These are phyloP conservation scores for Beauveria brongniartii DNA, from an alignment of 2,329 filamentous ascomycete species.

Conservation along the genomic window DNA sequence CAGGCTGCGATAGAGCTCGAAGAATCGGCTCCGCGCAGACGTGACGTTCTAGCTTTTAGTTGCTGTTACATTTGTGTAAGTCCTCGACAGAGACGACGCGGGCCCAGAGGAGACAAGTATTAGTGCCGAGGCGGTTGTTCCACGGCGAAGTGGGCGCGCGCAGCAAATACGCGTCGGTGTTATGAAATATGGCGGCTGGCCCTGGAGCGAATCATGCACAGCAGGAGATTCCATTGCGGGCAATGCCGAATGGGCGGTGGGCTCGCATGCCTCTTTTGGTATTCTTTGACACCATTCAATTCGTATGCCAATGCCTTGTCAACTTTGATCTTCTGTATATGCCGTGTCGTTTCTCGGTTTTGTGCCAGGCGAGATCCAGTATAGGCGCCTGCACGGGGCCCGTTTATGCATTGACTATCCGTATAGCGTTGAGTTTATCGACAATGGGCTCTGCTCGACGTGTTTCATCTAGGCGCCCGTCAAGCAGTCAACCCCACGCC, in stretches of 20 bases:
- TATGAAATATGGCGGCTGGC: neutral
- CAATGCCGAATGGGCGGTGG: constrained; percentile 6
- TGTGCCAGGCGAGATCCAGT: neutral
- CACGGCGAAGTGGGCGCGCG: neutral
- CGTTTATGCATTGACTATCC: neutral
- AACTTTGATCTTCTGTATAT: neutral
- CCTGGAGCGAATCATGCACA: neutral
- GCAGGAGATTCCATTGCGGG: neutral
- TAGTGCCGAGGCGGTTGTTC: neutral
- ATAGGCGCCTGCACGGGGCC: constrained; percentile 7
- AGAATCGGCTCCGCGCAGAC: neutral
- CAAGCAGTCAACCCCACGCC: constrained; percentile 3
- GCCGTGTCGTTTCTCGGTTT: neutral
- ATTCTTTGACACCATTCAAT: neutral
- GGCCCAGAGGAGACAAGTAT: neutral
- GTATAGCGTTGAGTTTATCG: neutral
- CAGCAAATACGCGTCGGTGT: neutral
- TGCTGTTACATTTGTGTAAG: neutral
- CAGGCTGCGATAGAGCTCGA: neutral
- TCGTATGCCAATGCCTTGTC: neutral
- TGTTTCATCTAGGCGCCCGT: constrained; percentile 10
- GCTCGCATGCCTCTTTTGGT: neutral
- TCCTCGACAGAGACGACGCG: neutral
- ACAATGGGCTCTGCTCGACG: neutral
- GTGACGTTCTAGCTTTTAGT: neutral